Evolutionary conservation across 2,329 filamentous ascomycete species (phyloP).

Genomic region (Ophiocordyceps robertsii): DNA sequence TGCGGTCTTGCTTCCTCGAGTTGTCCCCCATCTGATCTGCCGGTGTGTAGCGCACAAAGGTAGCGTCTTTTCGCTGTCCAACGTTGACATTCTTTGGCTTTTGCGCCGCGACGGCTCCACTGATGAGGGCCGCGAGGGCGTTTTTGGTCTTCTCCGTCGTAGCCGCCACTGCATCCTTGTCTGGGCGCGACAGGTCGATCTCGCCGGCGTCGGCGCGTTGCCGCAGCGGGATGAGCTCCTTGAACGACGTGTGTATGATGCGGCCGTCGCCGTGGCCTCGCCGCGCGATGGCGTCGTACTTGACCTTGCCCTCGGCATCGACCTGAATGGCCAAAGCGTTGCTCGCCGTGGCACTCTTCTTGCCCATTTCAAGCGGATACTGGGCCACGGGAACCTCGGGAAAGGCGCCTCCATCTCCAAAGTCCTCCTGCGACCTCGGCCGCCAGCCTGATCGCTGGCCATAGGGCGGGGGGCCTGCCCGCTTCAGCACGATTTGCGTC

Average conservation of each 20-base stretch:
- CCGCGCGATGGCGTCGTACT: conserved; percentile 88
- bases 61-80: conserved; percentile 68
- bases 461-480: conserved; percentile 75
- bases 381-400: conserved; percentile 89
- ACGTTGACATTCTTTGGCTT: conserved; percentile 91
- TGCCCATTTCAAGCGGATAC: conserved; percentile 91
- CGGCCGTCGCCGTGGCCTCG: conserved; percentile 75
- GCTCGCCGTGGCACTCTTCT: conserved; percentile 56
- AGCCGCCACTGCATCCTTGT: conserved; percentile 68
- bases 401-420: conserved; percentile 90
- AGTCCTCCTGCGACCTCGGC: conserved; percentile 78
- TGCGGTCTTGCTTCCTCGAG: conserved; percentile 78
- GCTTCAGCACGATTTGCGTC: conserved; percentile 72
- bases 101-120: conserved; percentile 77
- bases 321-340: conserved; percentile 92
- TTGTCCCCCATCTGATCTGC: conserved; percentile 92
- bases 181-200: conserved; percentile 73
- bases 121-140: conserved; percentile 69
- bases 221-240: conserved; percentile 85
- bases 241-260: conserved; percentile 90
- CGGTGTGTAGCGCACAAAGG: conserved; percentile 90
- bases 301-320: conserved; percentile 81
- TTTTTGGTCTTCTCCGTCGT: conserved; percentile 82
- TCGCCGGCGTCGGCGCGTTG: conserved; percentile 90
- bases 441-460: conserved; percentile 83